Percentiles rank a stretch among this genome's conserved stretches.
These are phyloP conservation scores for Candida insectalens DNA, from an alignment of 805 yeast genomes.

Conservation along the genomic window DNA sequence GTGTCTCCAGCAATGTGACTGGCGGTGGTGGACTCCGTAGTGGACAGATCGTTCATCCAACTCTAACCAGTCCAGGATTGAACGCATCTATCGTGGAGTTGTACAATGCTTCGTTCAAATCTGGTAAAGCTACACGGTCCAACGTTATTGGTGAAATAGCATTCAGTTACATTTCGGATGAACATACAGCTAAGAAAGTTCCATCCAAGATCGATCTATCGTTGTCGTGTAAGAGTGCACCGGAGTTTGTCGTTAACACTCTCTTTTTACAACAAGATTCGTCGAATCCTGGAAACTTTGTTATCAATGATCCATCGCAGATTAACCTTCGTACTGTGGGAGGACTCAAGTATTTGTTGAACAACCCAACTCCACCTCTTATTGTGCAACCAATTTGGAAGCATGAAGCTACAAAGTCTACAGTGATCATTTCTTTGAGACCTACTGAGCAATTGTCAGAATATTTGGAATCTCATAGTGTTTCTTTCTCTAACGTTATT, in stretches of 20 bases:
- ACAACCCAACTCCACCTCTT: conserved; percentile 51
- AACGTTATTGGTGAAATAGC: conserved; percentile 82
- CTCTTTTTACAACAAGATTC: conserved; percentile 38
- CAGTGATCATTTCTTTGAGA: conserved; percentile 67
- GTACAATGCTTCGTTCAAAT: conserved; percentile 61
- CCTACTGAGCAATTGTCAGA: conserved; percentile 37
- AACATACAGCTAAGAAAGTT: conserved; percentile 15
- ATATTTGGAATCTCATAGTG: conserved; percentile 24
- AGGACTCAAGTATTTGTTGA: conserved; percentile 66
- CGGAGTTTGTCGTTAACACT: conserved; percentile 40
- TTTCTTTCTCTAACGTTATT: conserved; percentile 47
- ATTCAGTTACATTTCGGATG: conserved; percentile 46
- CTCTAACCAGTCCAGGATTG: conserved; percentile 49
- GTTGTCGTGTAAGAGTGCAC: conserved; percentile 30
- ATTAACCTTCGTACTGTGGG: conserved; percentile 63
- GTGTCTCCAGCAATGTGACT: conserved; percentile 22
- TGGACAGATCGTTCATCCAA: conserved; percentile 39
- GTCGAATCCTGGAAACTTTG: conserved; percentile 23
- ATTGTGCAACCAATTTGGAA: conserved; percentile 81
- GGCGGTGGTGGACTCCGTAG: conserved; percentile 24
- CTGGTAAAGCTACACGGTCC: conserved; percentile 50
- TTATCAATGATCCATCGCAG: conserved; percentile 33
- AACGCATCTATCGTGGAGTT: conserved; percentile 84
- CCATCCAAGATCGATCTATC: conserved; percentile 33
- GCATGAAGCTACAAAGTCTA: conserved; percentile 74